A percentile compares a stretch with the other conserved stretches of the same genome.
Conservation (phyloP, 495 filamentous ascomycete species). For the Aspergillus bridgeri region DNA sequence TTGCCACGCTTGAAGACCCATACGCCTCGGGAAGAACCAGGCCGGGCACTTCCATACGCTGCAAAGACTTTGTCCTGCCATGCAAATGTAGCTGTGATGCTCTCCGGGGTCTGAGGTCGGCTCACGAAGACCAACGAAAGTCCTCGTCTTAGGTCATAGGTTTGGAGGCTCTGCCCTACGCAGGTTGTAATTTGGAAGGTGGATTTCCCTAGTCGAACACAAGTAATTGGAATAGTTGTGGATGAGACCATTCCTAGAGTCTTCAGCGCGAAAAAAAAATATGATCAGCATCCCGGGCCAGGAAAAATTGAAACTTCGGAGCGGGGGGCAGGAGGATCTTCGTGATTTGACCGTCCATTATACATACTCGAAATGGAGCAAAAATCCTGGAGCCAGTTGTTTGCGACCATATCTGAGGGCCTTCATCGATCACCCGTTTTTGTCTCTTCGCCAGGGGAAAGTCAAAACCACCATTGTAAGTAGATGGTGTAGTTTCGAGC, state of each 20-base stretch:
- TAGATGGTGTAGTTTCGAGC: conserved; percentile 37
- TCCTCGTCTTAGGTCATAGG: conserved; percentile 85
- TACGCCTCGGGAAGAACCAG: conserved; percentile 57
- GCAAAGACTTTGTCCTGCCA: conserved; percentile 86
- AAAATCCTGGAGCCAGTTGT: conserved; percentile 69
- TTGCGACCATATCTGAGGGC: conserved; percentile 25
- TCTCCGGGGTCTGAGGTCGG: conserved; percentile 77
- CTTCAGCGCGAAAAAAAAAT: conserved; percentile 37
- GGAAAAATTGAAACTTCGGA: neutral
- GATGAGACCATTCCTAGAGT: conserved; percentile 92
- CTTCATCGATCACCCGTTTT: conserved; percentile 41
- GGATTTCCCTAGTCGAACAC: conserved; percentile 82
- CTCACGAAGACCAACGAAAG: conserved; percentile 91
- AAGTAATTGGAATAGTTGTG: conserved; percentile 82
- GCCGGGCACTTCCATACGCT: conserved; percentile 68
- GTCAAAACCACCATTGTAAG: conserved; percentile 45
- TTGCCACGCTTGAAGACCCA: conserved; percentile 96
- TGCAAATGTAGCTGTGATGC: conserved; percentile 80
- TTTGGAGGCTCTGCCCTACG: conserved; percentile 83
- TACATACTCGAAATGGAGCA: conserved; percentile 81
- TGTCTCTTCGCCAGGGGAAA: conserved; percentile 63
- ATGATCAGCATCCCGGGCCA: neutral
- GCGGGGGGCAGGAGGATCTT: neutral
- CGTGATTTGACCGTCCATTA: neutral
- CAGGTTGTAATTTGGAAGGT: conserved; percentile 97